phyloP scores from a whole-genome alignment of 495 filamentous ascomycete species.

The Trichoderma asperelloides region DNA sequence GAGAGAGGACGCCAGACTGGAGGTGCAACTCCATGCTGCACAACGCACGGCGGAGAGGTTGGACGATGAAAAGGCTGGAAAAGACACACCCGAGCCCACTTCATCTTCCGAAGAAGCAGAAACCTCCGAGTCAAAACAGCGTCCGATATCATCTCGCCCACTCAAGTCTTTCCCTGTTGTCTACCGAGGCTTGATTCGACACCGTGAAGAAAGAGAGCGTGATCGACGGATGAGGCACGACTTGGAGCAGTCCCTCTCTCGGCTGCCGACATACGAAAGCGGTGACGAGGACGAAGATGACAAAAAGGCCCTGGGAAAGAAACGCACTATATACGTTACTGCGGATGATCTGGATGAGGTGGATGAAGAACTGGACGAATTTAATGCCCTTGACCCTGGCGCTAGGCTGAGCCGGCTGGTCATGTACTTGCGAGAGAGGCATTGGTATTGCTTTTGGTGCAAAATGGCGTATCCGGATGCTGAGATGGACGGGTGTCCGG shows the following conservation, averaged over 20 bases:
- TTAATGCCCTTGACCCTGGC: slow-evolving; percentile 54
- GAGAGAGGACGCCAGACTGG: slow-evolving; percentile 57
- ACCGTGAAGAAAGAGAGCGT: slow-evolving; percentile 61
- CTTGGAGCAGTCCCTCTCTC: slow-evolving; percentile 52
- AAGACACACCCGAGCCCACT: slow-evolving; percentile 16
- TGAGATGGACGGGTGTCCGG: slow-evolving; percentile 82
- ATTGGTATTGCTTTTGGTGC: slow-evolving; percentile 95
- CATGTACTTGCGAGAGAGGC: slow-evolving; percentile 54
- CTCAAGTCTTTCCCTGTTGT: slow-evolving; percentile 63
- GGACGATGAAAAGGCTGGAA: slow-evolving; percentile 38
- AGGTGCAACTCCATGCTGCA: slow-evolving; percentile 60
- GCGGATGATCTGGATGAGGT: slow-evolving; percentile 74
- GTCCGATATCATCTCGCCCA: slow-evolving; percentile 34
- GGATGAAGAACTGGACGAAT: slow-evolving; percentile 77
- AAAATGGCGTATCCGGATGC: slow-evolving; percentile 66
- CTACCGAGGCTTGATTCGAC: slow-evolving; percentile 64
- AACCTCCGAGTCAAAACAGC: slow-evolving; percentile 26
- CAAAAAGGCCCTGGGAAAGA: slow-evolving; percentile 37
- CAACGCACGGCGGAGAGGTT: slow-evolving; percentile 76
- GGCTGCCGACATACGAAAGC: slow-evolving; percentile 43
- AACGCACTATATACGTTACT: slow-evolving; percentile 28
- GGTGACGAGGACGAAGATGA: slow-evolving; percentile 44
- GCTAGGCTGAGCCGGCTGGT: slow-evolving; percentile 60
- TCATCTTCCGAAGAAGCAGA: slow-evolving; percentile 10
- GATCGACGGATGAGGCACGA: slow-evolving; percentile 59